phyloP scores from a whole-genome alignment of 345 rosid species.

The Schrenkiella parvula region DNA sequence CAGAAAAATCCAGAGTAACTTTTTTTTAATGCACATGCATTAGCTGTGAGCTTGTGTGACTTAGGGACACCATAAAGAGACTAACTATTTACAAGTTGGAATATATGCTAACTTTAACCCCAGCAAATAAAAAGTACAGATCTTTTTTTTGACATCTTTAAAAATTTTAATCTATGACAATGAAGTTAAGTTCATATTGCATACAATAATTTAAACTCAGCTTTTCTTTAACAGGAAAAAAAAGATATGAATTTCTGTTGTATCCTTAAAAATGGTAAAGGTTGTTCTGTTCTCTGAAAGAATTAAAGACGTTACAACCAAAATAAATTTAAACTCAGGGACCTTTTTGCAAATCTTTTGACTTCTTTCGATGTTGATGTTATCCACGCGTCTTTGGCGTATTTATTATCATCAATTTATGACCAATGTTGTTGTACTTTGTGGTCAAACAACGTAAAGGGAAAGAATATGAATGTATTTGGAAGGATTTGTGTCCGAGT shows the following conservation, averaged over 20 bases:
- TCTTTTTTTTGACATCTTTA: too few species aligned
- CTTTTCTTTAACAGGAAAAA: too few species aligned
- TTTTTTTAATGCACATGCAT: not conserved
- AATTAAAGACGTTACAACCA: not conserved
- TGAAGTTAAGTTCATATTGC: not conserved
- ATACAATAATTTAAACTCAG: not conserved
- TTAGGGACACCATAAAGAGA: too few species aligned
- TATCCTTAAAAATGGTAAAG: not conserved
- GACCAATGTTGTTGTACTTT: not conserved
- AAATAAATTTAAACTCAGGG: not conserved
- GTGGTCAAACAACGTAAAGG: not conserved
- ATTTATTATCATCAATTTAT: not conserved
- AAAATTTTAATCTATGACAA: too few species aligned
- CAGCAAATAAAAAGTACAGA: too few species aligned
- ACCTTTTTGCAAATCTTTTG: not conserved
- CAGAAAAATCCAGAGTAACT: not conserved
- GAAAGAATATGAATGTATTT: not conserved
- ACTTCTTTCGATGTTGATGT: not conserved
- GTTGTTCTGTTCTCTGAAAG: not conserved
- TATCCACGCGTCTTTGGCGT: not conserved
- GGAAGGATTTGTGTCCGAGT: not conserved
- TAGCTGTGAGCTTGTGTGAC: not conserved
- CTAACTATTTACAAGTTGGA: not conserved
- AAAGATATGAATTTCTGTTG: too few species aligned
- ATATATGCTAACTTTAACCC: not conserved